phyloP scores from a whole-genome alignment of 176 grass and related monocot genomes.

The Oryza brachyantha region DNA sequence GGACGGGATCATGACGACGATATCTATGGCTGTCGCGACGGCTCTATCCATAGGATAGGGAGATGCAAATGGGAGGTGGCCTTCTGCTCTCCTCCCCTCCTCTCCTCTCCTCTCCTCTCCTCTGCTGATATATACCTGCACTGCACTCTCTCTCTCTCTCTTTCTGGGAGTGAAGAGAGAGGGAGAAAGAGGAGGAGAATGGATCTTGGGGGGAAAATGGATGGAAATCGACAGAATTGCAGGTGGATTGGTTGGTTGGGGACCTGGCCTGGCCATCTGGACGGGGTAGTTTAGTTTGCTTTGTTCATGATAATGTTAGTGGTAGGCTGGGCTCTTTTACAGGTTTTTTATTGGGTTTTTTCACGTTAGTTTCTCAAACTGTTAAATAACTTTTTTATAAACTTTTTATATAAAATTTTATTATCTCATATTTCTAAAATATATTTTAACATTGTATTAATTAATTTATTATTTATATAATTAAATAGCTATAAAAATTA shows the following conservation, averaged over 20 bases:
- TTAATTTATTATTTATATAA: too few species aligned
- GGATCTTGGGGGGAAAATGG: neutral
- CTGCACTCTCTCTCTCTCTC: neutral
- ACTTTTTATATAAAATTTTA: too few species aligned
- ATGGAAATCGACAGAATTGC: neutral
- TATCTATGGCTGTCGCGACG: constrained; percentile 49
- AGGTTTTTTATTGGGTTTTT: too few species aligned
- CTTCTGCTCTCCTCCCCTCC: constrained; percentile 4
- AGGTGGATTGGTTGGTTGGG: constrained; percentile 32
- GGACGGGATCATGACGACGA: constrained; percentile 39
- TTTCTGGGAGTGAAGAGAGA: neutral
- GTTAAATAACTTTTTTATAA: too few species aligned
- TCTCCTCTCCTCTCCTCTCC: neutral
- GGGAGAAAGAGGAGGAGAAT: neutral
- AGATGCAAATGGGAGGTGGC: constrained; percentile 15
- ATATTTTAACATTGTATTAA: too few species aligned
- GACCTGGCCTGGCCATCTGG: too few species aligned
- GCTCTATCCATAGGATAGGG: constrained; percentile 46
- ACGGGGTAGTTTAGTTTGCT: neutral
- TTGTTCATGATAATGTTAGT: neutral
- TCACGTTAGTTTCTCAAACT: too few species aligned
- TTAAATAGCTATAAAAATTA: too few species aligned
- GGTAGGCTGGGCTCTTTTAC: too few species aligned
- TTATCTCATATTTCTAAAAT: too few species aligned
- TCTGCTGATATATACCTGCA: neutral